Conservation (phyloP, 495 filamentous ascomycete species). For the Bryoglossum gracile region DNA sequence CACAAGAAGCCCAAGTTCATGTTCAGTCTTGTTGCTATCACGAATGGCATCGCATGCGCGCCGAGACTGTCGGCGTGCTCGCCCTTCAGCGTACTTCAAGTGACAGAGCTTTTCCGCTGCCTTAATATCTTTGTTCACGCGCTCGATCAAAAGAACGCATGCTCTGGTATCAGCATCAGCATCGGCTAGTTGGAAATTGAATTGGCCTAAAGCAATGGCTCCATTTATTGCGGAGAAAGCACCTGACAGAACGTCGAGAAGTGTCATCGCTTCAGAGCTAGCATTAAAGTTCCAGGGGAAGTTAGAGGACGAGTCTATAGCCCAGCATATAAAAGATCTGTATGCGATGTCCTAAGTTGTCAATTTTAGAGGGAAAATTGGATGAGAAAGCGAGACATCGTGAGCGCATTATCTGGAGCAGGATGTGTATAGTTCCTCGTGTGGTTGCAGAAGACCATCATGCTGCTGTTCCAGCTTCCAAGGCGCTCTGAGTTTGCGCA, state of each 20-base stretch:
- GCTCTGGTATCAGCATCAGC: conserved; percentile 1
- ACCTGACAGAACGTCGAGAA: neutral
- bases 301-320: no score
- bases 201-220: conserved; percentile 1
- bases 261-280: conserved; percentile 1
- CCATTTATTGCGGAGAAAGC: conserved; percentile 1
- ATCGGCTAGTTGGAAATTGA: neutral
- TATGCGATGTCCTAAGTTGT: no score
- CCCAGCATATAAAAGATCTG: no score
- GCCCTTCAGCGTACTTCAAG: neutral
- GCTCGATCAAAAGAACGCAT: neutral
- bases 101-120: neutral
- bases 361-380: no score
- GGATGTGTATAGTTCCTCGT: no score
- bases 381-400: no score
- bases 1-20: neutral
- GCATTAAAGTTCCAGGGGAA: no score
- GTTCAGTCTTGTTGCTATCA: neutral
- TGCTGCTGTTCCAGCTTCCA: no score
- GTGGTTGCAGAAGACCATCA: no score
- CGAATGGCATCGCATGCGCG: neutral
- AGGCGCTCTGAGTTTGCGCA: no score
- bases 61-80: neutral
- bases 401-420: no score
- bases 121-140: conserved; percentile 1